Conservation (phyloP, 108 stramenopile species). For the Nannochloropsis gaditana region DNA sequence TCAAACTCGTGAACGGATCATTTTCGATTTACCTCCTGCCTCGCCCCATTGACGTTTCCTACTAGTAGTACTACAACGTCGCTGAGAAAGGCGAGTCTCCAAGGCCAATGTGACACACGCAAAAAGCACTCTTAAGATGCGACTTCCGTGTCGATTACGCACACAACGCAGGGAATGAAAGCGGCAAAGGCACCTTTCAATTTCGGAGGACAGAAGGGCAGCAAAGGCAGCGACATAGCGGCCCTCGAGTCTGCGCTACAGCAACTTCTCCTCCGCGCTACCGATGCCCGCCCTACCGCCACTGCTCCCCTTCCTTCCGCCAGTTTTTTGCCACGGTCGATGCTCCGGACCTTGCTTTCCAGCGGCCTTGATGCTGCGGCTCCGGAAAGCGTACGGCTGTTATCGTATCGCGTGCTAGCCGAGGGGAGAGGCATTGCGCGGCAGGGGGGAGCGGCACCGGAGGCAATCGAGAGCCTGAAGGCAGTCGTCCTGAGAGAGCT, state of each 20-base stretch:
- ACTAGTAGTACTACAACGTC: too few species aligned
- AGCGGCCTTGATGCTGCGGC: neutral
- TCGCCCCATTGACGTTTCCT: too few species aligned
- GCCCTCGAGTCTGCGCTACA: neutral
- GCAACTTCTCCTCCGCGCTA: neutral
- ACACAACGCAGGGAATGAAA: conserved; percentile 16
- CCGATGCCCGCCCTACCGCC: neutral
- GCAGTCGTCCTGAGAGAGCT: neutral
- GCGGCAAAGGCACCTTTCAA: neutral
- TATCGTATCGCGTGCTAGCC: neutral
- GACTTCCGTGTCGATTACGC: too few species aligned
- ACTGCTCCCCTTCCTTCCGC: neutral
- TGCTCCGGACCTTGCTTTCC: neutral
- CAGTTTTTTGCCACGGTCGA: neutral
- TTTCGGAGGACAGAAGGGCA: neutral
- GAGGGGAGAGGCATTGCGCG: neutral
- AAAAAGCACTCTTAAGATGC: too few species aligned
- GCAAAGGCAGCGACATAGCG: neutral
- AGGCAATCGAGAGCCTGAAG: neutral
- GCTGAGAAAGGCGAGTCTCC: too few species aligned
- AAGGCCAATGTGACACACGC: too few species aligned
- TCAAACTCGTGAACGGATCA: too few species aligned
- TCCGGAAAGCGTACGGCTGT: neutral
- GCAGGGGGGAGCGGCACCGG: neutral
- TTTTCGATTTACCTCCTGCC: too few species aligned